Percentiles rank a stretch among this genome's conserved stretches.
Conservation (phyloP, 306 rosid species). For the Malus sieversii region DNA sequence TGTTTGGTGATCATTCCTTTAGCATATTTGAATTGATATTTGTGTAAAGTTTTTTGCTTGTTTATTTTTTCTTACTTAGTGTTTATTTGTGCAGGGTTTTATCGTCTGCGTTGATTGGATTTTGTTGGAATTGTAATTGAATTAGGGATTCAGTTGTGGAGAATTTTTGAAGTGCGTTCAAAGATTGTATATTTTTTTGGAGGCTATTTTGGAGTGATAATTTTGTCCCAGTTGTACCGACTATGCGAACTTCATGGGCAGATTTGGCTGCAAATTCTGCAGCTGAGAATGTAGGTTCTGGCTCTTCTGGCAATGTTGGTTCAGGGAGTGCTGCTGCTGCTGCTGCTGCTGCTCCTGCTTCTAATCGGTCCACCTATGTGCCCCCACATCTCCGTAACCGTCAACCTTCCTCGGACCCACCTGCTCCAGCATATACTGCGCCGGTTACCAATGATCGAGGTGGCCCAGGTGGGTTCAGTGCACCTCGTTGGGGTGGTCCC, state of each 20-base stretch:
- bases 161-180: background rate
- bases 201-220: constrained; percentile 4
- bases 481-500: constrained; percentile 43
- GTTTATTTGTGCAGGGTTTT: constrained; percentile 1
- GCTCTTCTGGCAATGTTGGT: constrained; percentile 29
- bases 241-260: constrained; percentile 88
- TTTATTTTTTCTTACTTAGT: background rate
- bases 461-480: constrained; percentile 32
- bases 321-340: background rate
- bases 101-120: background rate
- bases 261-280: constrained; percentile 83
- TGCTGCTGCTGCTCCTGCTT: constrained; percentile 8
- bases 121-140: background rate
- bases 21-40: background rate
- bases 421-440: constrained; percentile 39
- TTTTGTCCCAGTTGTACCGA: constrained; percentile 28
- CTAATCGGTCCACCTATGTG: constrained; percentile 49
- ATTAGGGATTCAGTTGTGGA: constrained; percentile 2
- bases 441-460: constrained; percentile 31
- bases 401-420: constrained; percentile 29
- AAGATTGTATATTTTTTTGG: background rate
- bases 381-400: constrained; percentile 87
- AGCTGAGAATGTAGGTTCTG: constrained; percentile 53
- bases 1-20: background rate
- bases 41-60: background rate